Conservation (phyloP, 352 stramenopile species). For the Pelagophyceae sp. region DNA sequence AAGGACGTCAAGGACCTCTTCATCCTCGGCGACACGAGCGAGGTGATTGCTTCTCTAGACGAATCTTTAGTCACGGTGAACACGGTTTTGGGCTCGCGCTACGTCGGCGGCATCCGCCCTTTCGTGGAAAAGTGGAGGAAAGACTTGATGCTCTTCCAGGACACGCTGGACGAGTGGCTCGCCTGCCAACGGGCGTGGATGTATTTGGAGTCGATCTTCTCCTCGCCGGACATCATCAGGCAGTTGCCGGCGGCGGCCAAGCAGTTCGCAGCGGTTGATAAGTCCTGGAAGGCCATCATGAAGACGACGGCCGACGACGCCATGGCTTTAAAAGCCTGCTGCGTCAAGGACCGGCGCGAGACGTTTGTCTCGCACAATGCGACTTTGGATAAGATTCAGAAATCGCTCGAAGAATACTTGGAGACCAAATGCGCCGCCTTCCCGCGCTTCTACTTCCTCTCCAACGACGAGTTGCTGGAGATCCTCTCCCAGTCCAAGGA, state of each 20-base stretch:
- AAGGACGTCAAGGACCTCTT: constrained; percentile 85
- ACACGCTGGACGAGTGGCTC: constrained; percentile 85
- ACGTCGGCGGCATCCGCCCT: constrained; percentile 73
- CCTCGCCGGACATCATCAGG: constrained; percentile 72
- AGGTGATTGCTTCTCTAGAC: constrained; percentile 74
- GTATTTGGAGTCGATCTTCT: constrained; percentile 87
- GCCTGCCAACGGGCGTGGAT: constrained; percentile 82
- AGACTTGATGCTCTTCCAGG: constrained; percentile 35
- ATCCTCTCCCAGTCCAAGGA: constrained; percentile 88
- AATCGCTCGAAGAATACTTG: constrained; percentile 53
- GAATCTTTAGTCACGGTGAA: constrained; percentile 84
- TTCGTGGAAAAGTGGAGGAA: constrained; percentile 72
- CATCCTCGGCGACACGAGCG: constrained; percentile 76
- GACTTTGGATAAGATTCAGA: constrained; percentile 53
- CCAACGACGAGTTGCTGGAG: constrained; percentile 79
- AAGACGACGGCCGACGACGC: constrained; percentile 67
- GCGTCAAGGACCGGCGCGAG: constrained; percentile 38
- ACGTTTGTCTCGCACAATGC: constrained; percentile 46
- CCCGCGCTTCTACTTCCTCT: constrained; percentile 82
- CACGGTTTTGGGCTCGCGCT: constrained; percentile 77
- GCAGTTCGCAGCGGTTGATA: constrained; percentile 75
- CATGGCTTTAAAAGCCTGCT: constrained; percentile 65
- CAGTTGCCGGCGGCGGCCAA: constrained; percentile 77
- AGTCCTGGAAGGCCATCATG: constrained; percentile 81
- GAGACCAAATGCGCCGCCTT: constrained; percentile 55